Evolutionary conservation across 768 basidiomycete genomes (phyloP).

Genomic region (Lactarius trivialis): DNA sequence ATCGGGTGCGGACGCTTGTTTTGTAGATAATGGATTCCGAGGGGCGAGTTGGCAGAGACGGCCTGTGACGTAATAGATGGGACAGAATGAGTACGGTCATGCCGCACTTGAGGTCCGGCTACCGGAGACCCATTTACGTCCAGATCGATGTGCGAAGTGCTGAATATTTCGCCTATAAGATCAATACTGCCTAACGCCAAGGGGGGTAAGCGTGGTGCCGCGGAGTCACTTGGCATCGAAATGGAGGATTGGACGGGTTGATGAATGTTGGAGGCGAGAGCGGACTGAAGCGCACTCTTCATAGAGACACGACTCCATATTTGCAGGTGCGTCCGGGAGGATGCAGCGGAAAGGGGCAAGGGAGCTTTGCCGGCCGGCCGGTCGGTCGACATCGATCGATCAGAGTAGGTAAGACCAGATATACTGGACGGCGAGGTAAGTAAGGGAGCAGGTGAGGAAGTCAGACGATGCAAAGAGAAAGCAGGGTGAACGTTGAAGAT

Average conservation of each 20-base stretch:
- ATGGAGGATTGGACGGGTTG: constrained; percentile 2
- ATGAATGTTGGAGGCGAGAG: constrained; percentile 20
- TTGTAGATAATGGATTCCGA: background rate
- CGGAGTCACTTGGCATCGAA: background rate
- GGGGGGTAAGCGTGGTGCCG: constrained; percentile 20
- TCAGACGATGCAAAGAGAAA: constrained; percentile 41
- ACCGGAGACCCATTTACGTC: background rate
- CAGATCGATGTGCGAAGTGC: constrained; percentile 13
- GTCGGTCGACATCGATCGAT: constrained; percentile 1
- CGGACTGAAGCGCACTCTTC: constrained; percentile 22
- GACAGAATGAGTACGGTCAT: constrained; percentile 22
- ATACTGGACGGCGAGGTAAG: constrained; percentile 21
- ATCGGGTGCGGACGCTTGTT: constrained; percentile 7
- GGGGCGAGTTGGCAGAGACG: background rate
- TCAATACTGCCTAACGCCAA: constrained; percentile 17
- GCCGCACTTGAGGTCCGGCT: constrained; percentile 9
- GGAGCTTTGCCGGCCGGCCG: background rate
- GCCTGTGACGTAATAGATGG: constrained; percentile 13
- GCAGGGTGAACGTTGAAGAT: constrained; percentile 41
- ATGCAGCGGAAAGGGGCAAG: constrained; percentile 6
- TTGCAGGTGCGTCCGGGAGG: constrained; percentile 17
- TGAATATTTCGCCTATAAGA: constrained; percentile 23
- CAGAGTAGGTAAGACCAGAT: constrained; percentile 17
- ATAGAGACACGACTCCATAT: constrained; percentile 23
- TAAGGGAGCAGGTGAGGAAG: constrained; percentile 19